Evolutionary conservation across 2,329 filamentous ascomycete genomes (phyloP).

Genomic region (Leptographium wingfieldii): DNA sequence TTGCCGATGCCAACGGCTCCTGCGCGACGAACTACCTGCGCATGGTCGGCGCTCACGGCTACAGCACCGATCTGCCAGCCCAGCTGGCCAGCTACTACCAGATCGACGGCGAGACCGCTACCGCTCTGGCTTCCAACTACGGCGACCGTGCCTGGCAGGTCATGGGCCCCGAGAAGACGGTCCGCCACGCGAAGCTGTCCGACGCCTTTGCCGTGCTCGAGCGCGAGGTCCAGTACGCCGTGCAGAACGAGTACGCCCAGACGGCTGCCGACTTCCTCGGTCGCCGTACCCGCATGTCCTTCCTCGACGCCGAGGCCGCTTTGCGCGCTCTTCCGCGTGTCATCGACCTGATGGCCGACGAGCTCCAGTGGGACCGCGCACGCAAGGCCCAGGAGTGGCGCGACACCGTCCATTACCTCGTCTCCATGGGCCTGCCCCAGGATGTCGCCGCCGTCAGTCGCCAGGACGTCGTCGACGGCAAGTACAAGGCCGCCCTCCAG

Average conservation of each 20-base stretch:
- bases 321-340: conserved; percentile 74
- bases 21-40: conserved; percentile 66
- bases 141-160: conserved; percentile 90
- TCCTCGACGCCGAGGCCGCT: conserved; percentile 82
- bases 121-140: conserved; percentile 77
- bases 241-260: conserved; percentile 82
- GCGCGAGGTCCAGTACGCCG: conserved; percentile 79
- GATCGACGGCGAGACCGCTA: conserved; percentile 84
- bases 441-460: not conserved
- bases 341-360: conserved; percentile 80
- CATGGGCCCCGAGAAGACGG: conserved; percentile 42
- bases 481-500: not conserved
- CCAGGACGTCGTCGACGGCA: not conserved
- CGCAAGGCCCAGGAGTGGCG: conserved; percentile 74
- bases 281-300: conserved; percentile 71
- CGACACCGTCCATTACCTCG: conserved; percentile 48
- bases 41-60: conserved; percentile 62
- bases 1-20: conserved; percentile 44
- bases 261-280: conserved; percentile 81
- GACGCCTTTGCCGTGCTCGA: conserved; percentile 79
- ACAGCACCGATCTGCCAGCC: conserved; percentile 75
- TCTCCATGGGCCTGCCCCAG: conserved; percentile 44
- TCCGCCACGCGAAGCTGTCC: conserved; percentile 53
- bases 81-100: conserved; percentile 90
- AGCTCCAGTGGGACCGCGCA: conserved; percentile 63